phyloP scores from a whole-genome alignment of 805 yeast genomes.

The Wickerhamiella parazyma region DNA sequence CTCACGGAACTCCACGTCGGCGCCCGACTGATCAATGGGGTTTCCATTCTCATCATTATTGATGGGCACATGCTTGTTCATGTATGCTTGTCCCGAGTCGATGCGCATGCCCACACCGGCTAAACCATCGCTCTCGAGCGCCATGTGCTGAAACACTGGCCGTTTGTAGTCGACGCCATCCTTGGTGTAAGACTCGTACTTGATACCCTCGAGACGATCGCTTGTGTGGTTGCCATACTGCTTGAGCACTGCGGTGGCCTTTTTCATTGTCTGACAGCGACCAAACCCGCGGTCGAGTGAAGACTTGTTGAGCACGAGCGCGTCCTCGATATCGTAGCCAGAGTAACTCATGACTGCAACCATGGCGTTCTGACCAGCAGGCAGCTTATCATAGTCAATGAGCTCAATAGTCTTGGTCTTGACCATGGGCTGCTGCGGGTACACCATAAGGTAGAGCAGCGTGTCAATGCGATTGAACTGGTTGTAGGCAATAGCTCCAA shows the following conservation, averaged over 20 bases:
- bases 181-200: constrained; percentile 47
- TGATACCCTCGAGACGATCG: constrained; percentile 84
- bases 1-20: constrained; percentile 59
- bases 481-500: constrained; percentile 96
- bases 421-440: constrained; percentile 99
- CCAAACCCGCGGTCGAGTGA: constrained; percentile 96
- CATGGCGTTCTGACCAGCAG: constrained; percentile 98
- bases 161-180: constrained; percentile 33
- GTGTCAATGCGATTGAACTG: constrained; percentile 95
- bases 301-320: constrained; percentile 83
- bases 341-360: constrained; percentile 99
- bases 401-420: constrained; percentile 93
- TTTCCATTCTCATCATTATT: constrained; percentile 58
- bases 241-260: constrained; percentile 78
- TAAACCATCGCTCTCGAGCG: constrained; percentile 87
- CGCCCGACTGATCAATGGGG: constrained; percentile 24
- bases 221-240: constrained; percentile 88
- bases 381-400: constrained; percentile 87
- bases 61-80: constrained; percentile 80
- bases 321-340: constrained; percentile 99
- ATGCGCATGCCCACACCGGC: constrained; percentile 91
- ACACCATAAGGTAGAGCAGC: constrained; percentile 84
- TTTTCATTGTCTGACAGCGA: constrained; percentile 88
- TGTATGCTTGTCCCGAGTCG: constrained; percentile 85
- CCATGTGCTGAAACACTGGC: constrained; percentile 74